Base-by-base conservation (phyloP, 2,329 filamentous ascomycete genomes). In the Clarireedia homoeocarpa region DNA sequence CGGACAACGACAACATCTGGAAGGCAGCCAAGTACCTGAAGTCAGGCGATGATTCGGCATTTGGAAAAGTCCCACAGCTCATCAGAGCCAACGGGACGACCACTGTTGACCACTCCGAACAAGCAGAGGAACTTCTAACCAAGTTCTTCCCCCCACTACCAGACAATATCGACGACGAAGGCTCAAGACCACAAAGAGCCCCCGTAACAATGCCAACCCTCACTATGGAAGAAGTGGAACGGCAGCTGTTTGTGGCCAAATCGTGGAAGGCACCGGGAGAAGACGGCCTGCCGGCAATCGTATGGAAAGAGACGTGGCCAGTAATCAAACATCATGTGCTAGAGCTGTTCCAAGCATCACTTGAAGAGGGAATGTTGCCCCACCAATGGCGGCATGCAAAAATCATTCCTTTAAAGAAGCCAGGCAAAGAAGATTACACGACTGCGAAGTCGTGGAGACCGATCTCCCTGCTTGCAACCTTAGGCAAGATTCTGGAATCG, bases 331-430 rank as follows among this genome's bases (percentile, higher is more conserved):
- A 64, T 27, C 42, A 54, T 26, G 59, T 65, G 12, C 52, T 65
- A 20, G 24, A 56, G 3, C 24, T 66, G 4, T 65, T 67, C 30
- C 55, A 57, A 10, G 53, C 53, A 36, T 66, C 58, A 14, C 47
- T 67, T 36, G 47, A 50, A n/a, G 30, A 20, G 20, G 49, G 49
- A 20, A 27, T 20, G 45, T 56, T 66, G 39, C 59, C 58, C 14
- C 17, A 54, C 10, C 57, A 65, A 55, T 68, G 60, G 65, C 56
- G 64, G 51, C 51, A 62, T 38, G 62, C 64, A 7, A 67, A 66
- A 45, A 68, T 67, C 34, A 65, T 69, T 24, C 66, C 63, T 15
- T 59, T 70, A 2, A 67, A 63, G 60, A 69, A 69, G 49, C 62
- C 58, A 14, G 58, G 56, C 20, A 67, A 67, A 50, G 57, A 24